These are phyloP conservation scores for Hyphopichia wangnamkhiaoensis DNA, from an alignment of 1,139 yeast species.

Conservation along the genomic window DNA sequence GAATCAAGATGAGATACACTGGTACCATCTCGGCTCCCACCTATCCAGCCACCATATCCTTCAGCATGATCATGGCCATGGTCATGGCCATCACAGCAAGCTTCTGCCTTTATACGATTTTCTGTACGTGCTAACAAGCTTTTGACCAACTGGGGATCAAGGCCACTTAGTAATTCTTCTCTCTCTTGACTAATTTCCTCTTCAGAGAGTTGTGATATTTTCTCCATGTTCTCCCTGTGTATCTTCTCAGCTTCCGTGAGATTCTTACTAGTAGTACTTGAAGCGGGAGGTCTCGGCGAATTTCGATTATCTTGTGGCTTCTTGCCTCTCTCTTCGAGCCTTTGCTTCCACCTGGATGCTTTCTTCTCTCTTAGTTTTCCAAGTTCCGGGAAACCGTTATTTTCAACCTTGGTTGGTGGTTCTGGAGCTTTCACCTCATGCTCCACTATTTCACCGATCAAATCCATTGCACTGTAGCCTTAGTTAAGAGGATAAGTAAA, in stretches of 20 bases:
- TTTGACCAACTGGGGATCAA: slow-evolving; percentile 71
- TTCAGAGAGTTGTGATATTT: slow-evolving; percentile 61
- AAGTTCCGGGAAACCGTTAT: slow-evolving; percentile 48
- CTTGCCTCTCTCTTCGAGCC: slow-evolving; percentile 7
- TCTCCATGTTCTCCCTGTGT: slow-evolving; percentile 71
- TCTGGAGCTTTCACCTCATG: slow-evolving; percentile 48
- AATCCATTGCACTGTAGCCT: slow-evolving; percentile 66
- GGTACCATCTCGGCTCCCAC: slow-evolving; percentile 51
- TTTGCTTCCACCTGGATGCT: slow-evolving; percentile 26
- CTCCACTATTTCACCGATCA: slow-evolving; percentile 77
- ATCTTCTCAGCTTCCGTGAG: slow-evolving; percentile 68
- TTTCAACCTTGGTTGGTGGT: slow-evolving; percentile 25
- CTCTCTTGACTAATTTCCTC: slow-evolving; percentile 67
- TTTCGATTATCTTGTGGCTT: slow-evolving; percentile 1
- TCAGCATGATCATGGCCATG: slow-evolving; percentile 53
- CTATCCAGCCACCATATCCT: slow-evolving; percentile 74
- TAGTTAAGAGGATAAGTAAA: too few relatives aligned
- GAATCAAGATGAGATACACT: slow-evolving; percentile 38
- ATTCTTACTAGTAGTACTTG: slow-evolving; percentile 9
- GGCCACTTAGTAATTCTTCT: slow-evolving; percentile 61
- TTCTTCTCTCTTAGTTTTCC: slow-evolving; percentile 22
- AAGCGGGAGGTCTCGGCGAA: neutral
- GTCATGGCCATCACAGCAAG: slow-evolving; percentile 10
- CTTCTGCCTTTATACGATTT: slow-evolving; percentile 17
- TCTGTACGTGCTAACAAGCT: slow-evolving; percentile 50